phyloP scores from a whole-genome alignment of 768 basidiomycete genomes.

The Amanita pseudoporphyria region DNA sequence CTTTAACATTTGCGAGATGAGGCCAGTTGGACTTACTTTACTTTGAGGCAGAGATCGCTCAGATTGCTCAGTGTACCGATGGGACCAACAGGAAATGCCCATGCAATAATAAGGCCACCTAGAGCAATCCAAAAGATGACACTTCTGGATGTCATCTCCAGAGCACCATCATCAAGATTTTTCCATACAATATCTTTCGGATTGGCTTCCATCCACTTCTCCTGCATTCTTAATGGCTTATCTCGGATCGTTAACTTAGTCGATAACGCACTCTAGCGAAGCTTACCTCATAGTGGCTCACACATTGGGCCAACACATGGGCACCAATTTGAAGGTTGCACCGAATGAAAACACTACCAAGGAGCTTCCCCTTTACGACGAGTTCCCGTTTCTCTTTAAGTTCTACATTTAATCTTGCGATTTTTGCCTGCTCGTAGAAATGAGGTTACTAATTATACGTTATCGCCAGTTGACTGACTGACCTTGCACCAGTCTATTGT shows the following conservation, averaged over 20 bases:
- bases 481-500: conserved; percentile 54
- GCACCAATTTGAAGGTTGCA: conserved; percentile 70
- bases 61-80: conserved; percentile 58
- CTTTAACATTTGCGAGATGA: background rate
- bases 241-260: conserved; percentile 17
- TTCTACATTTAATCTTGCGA: conserved; percentile 31
- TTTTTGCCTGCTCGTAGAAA: conserved; percentile 11
- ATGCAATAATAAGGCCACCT: conserved; percentile 48
- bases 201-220: conserved; percentile 50
- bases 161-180: conserved; percentile 41
- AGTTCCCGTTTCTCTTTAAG: conserved; percentile 32
- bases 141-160: conserved; percentile 45
- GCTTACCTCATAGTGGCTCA: conserved; percentile 11
- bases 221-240: conserved; percentile 48
- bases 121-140: conserved; percentile 47
- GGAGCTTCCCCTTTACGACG: conserved; percentile 32
- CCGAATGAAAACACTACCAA: conserved; percentile 52
- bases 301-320: conserved; percentile 55
- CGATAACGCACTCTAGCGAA: conserved; percentile 38
- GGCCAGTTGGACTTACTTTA: conserved; percentile 23
- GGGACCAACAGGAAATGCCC: conserved; percentile 59
- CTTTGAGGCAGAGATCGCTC: conserved; percentile 37
- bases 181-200: conserved; percentile 50
- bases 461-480: background rate
- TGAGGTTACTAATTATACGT: background rate